Conservation (phyloP, 306 rosid species). For the Rosa multiflora region DNA sequence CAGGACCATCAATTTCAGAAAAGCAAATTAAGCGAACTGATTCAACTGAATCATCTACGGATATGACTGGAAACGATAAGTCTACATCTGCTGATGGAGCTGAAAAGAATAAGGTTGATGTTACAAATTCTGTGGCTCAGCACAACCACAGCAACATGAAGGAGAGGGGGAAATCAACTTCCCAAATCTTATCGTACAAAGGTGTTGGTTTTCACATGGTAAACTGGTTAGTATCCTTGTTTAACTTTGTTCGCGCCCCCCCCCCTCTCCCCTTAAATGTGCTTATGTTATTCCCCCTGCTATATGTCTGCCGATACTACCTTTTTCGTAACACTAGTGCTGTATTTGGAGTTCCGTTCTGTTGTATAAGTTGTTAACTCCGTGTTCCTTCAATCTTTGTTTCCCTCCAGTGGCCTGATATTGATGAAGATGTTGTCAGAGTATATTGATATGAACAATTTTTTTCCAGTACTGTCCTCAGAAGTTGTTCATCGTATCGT, state of each 20-base stretch:
- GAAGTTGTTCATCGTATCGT: slow-evolving; percentile 97
- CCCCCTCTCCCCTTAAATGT: not conserved
- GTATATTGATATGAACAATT: slow-evolving; percentile 85
- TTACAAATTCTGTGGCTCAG: slow-evolving; percentile 39
- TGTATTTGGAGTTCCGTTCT: not conserved
- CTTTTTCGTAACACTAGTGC: not conserved
- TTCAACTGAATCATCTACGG: slow-evolving; percentile 44
- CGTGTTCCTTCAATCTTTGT: slow-evolving; percentile 21
- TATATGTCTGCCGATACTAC: not conserved
- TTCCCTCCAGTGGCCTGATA: slow-evolving; percentile 81
- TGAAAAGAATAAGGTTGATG: slow-evolving; percentile 46
- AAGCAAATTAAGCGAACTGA: slow-evolving; percentile 38
- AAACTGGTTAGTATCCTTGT: slow-evolving; percentile 84
- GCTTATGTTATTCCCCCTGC: not conserved
- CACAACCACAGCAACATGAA: slow-evolving; percentile 48
- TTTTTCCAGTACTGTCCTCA: slow-evolving; percentile 75
- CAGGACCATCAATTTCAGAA: slow-evolving; percentile 41
- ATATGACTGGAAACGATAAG: slow-evolving; percentile 27
- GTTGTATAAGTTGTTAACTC: not conserved
- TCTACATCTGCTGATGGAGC: slow-evolving; percentile 29
- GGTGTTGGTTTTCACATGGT: slow-evolving; percentile 96
- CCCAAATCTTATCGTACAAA: slow-evolving; percentile 66
- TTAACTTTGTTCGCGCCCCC: not conserved
- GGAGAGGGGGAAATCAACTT: slow-evolving; percentile 75
- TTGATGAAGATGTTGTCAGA: slow-evolving; percentile 96